Evolutionary conservation across 1,139 yeast species (phyloP), one percentile per base, ranked within the genome.

Genomic region (Lodderomyces margitis): DNA sequence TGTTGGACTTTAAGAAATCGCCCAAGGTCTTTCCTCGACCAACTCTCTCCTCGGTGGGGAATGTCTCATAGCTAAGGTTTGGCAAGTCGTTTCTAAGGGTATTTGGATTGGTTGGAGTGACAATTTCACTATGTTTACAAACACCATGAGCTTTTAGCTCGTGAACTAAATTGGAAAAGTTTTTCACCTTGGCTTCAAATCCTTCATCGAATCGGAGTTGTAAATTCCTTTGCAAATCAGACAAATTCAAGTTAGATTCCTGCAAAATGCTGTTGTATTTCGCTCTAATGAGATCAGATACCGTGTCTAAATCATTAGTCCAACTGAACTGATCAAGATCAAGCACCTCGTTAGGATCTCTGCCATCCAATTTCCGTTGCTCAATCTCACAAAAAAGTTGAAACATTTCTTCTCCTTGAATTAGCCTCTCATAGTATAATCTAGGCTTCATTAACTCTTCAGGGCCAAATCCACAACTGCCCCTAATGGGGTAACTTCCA

Each of bases 61-160:
- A 49, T 28, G 28, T 21, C 10, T 28, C 38, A 14, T 15, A 5
- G 10, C 17, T 15, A n/a, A 25, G 5, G 9, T 9, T 28, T 4
- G n/a, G 11, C 11, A 36, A 16, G 15, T 21, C 32, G n/a, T 31
- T 14, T 19, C 14, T 31, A 4, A 36, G 27, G 6, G 34, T 12
- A 3, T 21, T 32, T 10, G 34, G n/a, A 21, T 27, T 21, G 34
- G 40, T 9, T 20, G 45, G 41, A 19, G 41, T 7, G 8, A 41
- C 64, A 7, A 71, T 46, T 38, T 70, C 74, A 2, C 69, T 57
- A 47, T 72, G 76, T 42, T 61, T 59, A 40, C 60, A 57, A 1
- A 69, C 59, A 1, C 49, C 38, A 7, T 60, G 52, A 2, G 47
- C 33, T 5, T 55, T 44, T 25, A 38, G n/a, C 17, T 32, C 23